These are phyloP conservation scores for Agrocybe pediades DNA, from an alignment of 768 basidiomycete species.

Conservation along the genomic window DNA sequence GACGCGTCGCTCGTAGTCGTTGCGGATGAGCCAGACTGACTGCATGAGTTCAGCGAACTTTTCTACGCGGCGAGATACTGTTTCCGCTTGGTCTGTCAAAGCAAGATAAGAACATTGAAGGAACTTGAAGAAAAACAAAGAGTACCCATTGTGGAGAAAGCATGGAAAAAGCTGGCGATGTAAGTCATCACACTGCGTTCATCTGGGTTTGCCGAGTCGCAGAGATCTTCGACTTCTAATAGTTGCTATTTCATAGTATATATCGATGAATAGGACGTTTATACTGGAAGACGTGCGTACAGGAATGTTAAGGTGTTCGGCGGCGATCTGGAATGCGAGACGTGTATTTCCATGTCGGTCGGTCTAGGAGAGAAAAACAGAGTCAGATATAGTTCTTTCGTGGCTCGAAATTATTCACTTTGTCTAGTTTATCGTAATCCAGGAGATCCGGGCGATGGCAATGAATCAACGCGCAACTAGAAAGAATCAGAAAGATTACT, in stretches of 20 bases:
- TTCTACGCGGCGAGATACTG: constrained; percentile 88
- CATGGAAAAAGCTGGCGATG: constrained; percentile 96
- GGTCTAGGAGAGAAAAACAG: constrained; percentile 40
- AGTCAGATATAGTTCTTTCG: neutral
- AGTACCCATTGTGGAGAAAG: constrained; percentile 95
- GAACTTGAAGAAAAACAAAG: constrained; percentile 4
- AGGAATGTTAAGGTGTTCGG: constrained; percentile 87
- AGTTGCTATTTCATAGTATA: constrained; percentile 62
- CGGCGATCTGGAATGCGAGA: constrained; percentile 86
- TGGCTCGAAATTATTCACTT: constrained; percentile 44
- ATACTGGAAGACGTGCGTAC: constrained; percentile 47
- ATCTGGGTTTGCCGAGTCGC: constrained; percentile 85
- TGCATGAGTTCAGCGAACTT: constrained; percentile 97
- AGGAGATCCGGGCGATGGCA: constrained; percentile 95
- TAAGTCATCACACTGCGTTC: constrained; percentile 99
- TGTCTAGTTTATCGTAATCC: constrained; percentile 85
- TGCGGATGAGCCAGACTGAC: constrained; percentile 82
- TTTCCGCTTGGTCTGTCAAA: constrained; percentile 85
- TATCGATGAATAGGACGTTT: neutral
- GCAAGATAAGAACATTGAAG: constrained; percentile 6
- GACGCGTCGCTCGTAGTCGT: constrained; percentile 92
- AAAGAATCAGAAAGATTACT: constrained; percentile 3
- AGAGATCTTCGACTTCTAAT: constrained; percentile 94
- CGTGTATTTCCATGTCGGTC: constrained; percentile 84
- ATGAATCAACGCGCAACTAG: constrained; percentile 95